Conservation (phyloP, 768 basidiomycete species). For the Termitomyces sp. region DNA sequence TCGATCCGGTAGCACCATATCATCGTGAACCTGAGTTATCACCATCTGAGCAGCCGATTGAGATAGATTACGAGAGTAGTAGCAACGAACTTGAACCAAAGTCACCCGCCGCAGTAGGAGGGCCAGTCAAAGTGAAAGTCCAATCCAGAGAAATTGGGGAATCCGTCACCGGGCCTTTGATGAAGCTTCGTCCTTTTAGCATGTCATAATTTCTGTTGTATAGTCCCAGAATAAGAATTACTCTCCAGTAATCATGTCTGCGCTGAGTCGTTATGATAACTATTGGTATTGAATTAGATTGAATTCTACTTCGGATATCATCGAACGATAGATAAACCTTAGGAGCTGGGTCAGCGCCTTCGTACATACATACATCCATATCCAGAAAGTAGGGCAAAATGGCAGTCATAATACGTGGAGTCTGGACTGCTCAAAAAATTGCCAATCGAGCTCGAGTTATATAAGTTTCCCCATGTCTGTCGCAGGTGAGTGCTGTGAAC, state of each 20-base stretch:
- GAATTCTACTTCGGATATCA: background rate
- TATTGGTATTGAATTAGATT: too few relatives aligned
- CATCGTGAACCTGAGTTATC: background rate
- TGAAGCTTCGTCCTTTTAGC: background rate
- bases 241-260: background rate
- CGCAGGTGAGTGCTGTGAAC: too few relatives aligned
- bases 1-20: background rate
- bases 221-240: background rate
- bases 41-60: background rate
- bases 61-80: background rate
- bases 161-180: background rate
- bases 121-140: background rate
- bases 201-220: background rate
- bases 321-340: too few relatives aligned
- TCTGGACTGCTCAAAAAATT: too few relatives aligned
- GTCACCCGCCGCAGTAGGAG: background rate
- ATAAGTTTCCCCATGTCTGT: too few relatives aligned
- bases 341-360: too few relatives aligned
- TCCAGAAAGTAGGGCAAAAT: too few relatives aligned
- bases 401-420: too few relatives aligned
- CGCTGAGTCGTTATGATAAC: background rate
- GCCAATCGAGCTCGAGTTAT: too few relatives aligned
- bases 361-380: too few relatives aligned
- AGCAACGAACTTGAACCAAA: background rate
- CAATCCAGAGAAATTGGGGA: background rate